Conservation (phyloP, 1,139 yeast genomes). For the Hansenula sp. region DNA sequence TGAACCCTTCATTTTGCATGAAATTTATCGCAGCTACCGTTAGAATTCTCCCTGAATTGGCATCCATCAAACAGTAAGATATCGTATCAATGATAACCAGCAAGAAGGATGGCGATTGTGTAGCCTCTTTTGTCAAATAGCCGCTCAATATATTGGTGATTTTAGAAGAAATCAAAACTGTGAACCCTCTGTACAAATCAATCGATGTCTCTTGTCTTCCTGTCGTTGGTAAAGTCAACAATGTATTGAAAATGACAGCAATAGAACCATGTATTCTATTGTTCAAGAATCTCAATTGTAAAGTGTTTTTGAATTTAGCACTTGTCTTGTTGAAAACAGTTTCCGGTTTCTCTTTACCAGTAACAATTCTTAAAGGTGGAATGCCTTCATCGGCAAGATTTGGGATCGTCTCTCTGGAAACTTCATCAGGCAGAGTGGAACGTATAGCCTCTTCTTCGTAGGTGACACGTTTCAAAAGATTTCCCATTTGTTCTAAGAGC, state of each 20-base stretch:
- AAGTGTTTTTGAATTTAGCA: constrained; percentile 57
- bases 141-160: constrained; percentile 27
- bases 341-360: constrained; percentile 18
- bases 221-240: constrained; percentile 15
- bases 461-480: constrained; percentile 44
- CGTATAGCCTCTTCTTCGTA: constrained; percentile 56
- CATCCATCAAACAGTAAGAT: constrained; percentile 27
- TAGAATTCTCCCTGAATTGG: constrained; percentile 25
- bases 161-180: constrained; percentile 38
- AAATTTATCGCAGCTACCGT: constrained; percentile 46
- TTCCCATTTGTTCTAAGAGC: constrained; percentile 35
- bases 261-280: constrained; percentile 49
- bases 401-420: constrained; percentile 43
- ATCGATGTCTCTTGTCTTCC: constrained; percentile 21
- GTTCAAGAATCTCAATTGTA: constrained; percentile 49
- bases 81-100: constrained; percentile 16
- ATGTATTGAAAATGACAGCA: constrained; percentile 28
- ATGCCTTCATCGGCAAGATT: constrained; percentile 24
- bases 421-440: constrained; percentile 41
- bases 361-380: constrained; percentile 33
- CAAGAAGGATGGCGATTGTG: constrained; percentile 8
- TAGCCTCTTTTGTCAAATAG: constrained; percentile 10
- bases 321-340: constrained; percentile 35
- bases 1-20: constrained; percentile 44
- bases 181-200: constrained; percentile 14